phyloP scores from a whole-genome alignment of 1,284 basidiomycete species.

The Butyriboletus appendiculatus region DNA sequence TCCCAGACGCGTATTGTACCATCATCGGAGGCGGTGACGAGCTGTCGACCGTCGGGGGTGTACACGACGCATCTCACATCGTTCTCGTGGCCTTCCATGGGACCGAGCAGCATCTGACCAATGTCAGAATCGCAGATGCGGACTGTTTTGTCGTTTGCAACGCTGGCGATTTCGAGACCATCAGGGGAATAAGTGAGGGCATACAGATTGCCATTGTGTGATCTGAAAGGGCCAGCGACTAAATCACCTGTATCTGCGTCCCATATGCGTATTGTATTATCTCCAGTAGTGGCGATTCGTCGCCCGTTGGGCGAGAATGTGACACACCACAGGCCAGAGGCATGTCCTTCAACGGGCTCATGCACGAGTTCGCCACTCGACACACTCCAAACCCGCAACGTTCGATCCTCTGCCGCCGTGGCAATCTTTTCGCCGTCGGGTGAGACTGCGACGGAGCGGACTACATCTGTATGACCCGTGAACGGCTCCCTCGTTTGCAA shows the following conservation, averaged over 20 bases:
- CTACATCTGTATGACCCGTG: conserved; percentile 32
- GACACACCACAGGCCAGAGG: conserved; percentile 33
- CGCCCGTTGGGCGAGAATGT: conserved; percentile 35
- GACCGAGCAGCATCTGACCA: conserved; percentile 29
- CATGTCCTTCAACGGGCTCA: conserved; percentile 32
- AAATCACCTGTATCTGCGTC: conserved; percentile 30
- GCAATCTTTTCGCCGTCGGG: conserved; percentile 29
- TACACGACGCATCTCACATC: conserved; percentile 34
- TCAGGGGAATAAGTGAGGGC: conserved; percentile 35
- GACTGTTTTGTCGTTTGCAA: conserved; percentile 32
- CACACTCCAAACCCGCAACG: conserved; percentile 32
- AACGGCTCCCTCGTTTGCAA: conserved; percentile 16
- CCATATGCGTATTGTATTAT: conserved; percentile 36
- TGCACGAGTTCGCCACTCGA: conserved; percentile 24
- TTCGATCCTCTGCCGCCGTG: conserved; percentile 32
- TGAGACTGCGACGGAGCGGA: conserved; percentile 34
- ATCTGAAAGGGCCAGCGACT: conserved; percentile 31
- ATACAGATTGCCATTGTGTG: conserved; percentile 34
- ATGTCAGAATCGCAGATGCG: conserved; percentile 35
- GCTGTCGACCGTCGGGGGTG: conserved; percentile 27
- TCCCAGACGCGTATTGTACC: conserved; percentile 35
- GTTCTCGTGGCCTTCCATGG: conserved; percentile 32
- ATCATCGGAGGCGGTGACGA: conserved; percentile 32
- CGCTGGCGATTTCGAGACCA: conserved; percentile 34
- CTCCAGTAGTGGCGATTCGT: conserved; percentile 35